Evolutionary conservation across 2,329 filamentous ascomycete species (phyloP).

Genomic region (Neofusicoccum kwambonambiense): DNA sequence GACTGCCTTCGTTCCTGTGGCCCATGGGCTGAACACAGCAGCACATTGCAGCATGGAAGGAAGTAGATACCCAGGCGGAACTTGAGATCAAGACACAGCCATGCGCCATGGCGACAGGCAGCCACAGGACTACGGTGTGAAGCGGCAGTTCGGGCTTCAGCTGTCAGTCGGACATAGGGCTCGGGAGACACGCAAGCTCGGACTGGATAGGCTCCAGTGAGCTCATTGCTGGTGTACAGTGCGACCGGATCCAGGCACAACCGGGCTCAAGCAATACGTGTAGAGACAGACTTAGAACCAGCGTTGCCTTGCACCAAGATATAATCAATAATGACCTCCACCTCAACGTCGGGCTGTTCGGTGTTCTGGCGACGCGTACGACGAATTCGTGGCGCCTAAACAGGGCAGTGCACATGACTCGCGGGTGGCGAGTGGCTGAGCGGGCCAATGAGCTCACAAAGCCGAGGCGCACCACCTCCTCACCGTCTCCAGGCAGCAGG

Average conservation of each 20-base stretch:
- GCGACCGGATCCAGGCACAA: neutral
- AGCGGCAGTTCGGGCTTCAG: neutral
- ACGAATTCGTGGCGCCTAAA: neutral
- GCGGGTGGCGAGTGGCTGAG: neutral
- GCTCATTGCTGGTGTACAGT: no score
- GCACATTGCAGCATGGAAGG: neutral
- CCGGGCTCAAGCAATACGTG: neutral
- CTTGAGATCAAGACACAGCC: neutral
- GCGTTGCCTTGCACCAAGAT: neutral
- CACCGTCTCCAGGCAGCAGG: slow-evolving; percentile 29
- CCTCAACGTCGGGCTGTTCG: neutral
- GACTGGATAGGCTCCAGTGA: no score
- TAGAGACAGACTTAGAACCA: no score
- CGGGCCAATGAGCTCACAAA: neutral
- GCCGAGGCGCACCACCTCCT: neutral
- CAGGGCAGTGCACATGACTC: neutral
- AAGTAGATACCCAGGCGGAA: neutral
- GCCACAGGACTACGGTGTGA: neutral
- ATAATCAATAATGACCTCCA: neutral
- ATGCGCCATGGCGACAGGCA: neutral
- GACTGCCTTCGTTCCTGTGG: neutral
- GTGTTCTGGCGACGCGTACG: neutral
- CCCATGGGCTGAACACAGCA: no score
- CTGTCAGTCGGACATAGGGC: neutral
- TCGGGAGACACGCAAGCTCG: no score